These are phyloP conservation scores for Neoarthrinium moseri DNA, from an alignment of 2,329 filamentous ascomycete species.

Conservation along the genomic window DNA sequence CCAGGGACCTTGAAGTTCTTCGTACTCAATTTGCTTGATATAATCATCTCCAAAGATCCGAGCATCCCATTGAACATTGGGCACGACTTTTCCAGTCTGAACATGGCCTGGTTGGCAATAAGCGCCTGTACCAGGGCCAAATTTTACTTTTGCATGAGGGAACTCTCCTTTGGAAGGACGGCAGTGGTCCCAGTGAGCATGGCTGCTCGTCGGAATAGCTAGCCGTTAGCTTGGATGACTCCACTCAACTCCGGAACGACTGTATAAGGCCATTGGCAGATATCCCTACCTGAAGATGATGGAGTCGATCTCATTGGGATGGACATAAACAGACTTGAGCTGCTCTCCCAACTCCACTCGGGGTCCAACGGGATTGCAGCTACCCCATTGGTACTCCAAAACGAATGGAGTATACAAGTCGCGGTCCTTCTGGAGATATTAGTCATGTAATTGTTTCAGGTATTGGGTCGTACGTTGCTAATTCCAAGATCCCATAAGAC, in stretches of 20 bases:
- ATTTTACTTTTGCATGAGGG: not conserved
- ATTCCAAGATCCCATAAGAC: slow-evolving; percentile 3
- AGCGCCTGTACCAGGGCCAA: not conserved
- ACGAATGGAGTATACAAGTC: slow-evolving; percentile 4
- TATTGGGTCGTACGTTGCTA: not conserved
- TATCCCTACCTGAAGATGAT: not conserved
- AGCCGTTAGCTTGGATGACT: not conserved
- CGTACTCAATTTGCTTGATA: not conserved
- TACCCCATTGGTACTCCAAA: not conserved
- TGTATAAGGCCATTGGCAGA: not conserved
- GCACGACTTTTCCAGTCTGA: not conserved
- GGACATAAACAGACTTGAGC: not conserved
- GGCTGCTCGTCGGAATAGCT: not conserved
- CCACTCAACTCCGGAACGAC: too few relatives aligned
- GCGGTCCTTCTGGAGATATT: not conserved
- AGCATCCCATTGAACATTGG: not conserved
- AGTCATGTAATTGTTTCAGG: not conserved
- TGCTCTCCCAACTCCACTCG: not conserved
- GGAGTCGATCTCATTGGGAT: not conserved
- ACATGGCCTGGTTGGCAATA: slow-evolving; percentile 1
- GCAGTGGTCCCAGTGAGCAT: slow-evolving; percentile 4
- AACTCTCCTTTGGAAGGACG: not conserved
- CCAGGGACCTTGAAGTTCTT: not conserved
- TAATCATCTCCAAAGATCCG: not conserved
- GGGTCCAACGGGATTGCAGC: slow-evolving; percentile 1